phyloP scores from a whole-genome alignment of 805 yeast genomes.

The Saccharomycopsis babjevae region DNA sequence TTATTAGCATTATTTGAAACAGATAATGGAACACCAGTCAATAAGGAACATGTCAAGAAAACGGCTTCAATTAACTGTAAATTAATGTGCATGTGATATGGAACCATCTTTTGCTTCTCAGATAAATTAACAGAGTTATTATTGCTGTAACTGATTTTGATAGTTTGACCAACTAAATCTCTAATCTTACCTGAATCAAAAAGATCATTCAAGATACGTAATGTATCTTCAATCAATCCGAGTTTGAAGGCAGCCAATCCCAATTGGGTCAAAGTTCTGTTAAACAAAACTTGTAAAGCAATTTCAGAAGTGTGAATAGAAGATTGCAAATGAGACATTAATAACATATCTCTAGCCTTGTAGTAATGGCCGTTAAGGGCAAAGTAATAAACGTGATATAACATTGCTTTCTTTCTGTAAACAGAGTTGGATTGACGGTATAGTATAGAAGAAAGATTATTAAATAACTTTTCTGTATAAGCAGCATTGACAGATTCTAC shows the following conservation, averaged over 20 bases:
- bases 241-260: conserved; percentile 92
- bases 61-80: conserved; percentile 90
- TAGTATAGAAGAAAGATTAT: conserved; percentile 53
- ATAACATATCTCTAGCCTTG: conserved; percentile 80
- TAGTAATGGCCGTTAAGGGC: conserved; percentile 80
- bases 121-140: conserved; percentile 28
- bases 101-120: conserved; percentile 76
- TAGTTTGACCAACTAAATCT: conserved; percentile 90
- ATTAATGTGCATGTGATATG: conserved; percentile 97
- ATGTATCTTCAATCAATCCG: conserved; percentile 78
- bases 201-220: conserved; percentile 78
- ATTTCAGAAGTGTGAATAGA: conserved; percentile 80
- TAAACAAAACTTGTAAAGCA: conserved; percentile 80
- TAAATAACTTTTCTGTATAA: conserved; percentile 49
- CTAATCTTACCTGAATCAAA: conserved; percentile 77
- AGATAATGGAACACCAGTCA: conserved; percentile 85
- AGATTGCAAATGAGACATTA: conserved; percentile 76
- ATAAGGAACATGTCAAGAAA: conserved; percentile 78
- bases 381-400: conserved; percentile 79
- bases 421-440: conserved; percentile 56
- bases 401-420: conserved; percentile 73
- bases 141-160: conserved; percentile 47
- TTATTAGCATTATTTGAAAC: conserved; percentile 55
- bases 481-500: conserved; percentile 23
- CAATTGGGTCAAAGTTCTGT: conserved; percentile 89